Evolutionary conservation across 2,329 filamentous ascomycete genomes (phyloP), one percentile per base, ranked within the genome.

Genomic region (Pseudogymnoascus sp.): DNA sequence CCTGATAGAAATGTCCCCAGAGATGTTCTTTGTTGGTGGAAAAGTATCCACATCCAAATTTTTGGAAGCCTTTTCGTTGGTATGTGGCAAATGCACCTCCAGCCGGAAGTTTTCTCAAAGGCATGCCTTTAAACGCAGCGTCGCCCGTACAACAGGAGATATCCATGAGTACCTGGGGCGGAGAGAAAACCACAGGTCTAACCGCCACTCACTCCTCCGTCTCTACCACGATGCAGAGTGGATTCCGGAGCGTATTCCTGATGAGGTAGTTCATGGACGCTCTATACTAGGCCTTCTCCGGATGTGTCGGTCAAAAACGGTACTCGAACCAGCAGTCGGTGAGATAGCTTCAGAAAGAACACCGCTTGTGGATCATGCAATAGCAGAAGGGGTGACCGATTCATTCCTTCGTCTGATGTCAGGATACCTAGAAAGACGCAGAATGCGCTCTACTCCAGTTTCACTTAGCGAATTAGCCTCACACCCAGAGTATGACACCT

Each of bases 241-340:
- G 75, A 66, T 74, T 29, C 38, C 68, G 6, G 71, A 75, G 6
- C 68, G 68, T 4, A 75, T 79, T 8, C 72, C 74, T 0, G 74
- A 77, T 39, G 63, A 66, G 0, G 71, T 75, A 1, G 13, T 78
- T 31, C 60, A 64, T 0, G 27, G 71, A 3, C 13, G 8, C 0
- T 75, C 71, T 0, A 1, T 66, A 0, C 36, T 77, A 9, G 69
- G 63, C 2, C n/a, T 66, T 21, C 27, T 72, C 10, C 71, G 74
- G 33, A 59, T 74, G n/a, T 10, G 39, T 17, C 65, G 71, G 61
- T 71, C 70, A 5, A 73, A 71, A 62, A 58, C 36, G 0, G 15
- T 65, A 1, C 29, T 63, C 9, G 69, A 77, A 63, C 68, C 70
- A 3, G 62, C 15, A 4, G 74, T 74, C 4, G 70, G 71, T 1